Conservation (phyloP, 106 monocot genomes). For the Hemerocallis citrina region DNA sequence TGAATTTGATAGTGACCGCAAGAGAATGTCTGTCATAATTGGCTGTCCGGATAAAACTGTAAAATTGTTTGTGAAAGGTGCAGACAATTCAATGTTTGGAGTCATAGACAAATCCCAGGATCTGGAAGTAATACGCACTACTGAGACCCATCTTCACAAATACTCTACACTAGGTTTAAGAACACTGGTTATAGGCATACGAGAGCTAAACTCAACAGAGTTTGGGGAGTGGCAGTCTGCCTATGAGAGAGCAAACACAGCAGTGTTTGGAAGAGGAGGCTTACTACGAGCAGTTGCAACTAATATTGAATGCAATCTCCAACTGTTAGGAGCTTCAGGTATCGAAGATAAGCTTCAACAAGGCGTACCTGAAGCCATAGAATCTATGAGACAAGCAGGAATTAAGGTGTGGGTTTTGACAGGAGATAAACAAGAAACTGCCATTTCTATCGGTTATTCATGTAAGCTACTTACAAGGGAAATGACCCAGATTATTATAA, state of each 20-base stretch:
- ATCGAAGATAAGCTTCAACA: slow-evolving; percentile 94
- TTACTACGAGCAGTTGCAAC: slow-evolving; percentile 53
- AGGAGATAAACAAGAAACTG: slow-evolving; percentile 97
- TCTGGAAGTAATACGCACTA: slow-evolving; percentile 27
- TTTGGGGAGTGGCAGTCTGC: slow-evolving; percentile 64
- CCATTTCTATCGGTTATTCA: slow-evolving; percentile 92
- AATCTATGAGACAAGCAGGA: slow-evolving; percentile 80
- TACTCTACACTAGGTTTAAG: slow-evolving; percentile 88
- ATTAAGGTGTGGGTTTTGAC: slow-evolving; percentile 98
- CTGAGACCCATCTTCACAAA: slow-evolving; percentile 51
- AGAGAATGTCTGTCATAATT: slow-evolving; percentile 94
- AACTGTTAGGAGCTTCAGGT: slow-evolving; percentile 75
- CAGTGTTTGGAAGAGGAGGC: slow-evolving; percentile 54
- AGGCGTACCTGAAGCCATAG: slow-evolving; percentile 95
- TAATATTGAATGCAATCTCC: slow-evolving; percentile 51
- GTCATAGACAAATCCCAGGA: slow-evolving; percentile 36
- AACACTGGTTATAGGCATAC: slow-evolving; percentile 73
- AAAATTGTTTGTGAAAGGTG: slow-evolving; percentile 85
- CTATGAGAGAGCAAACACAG: slow-evolving; percentile 72
- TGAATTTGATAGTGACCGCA: slow-evolving; percentile 95
- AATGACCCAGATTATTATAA: slow-evolving; percentile 86
- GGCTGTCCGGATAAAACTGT: slow-evolving; percentile 77
- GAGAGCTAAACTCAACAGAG: slow-evolving; percentile 42
- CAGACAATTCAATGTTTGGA: slow-evolving; percentile 81
- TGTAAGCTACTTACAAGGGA: slow-evolving; percentile 67